Evolutionary conservation across 73 alveolate genomes (phyloP).

Genomic region (Diophrys appendiculata): DNA sequence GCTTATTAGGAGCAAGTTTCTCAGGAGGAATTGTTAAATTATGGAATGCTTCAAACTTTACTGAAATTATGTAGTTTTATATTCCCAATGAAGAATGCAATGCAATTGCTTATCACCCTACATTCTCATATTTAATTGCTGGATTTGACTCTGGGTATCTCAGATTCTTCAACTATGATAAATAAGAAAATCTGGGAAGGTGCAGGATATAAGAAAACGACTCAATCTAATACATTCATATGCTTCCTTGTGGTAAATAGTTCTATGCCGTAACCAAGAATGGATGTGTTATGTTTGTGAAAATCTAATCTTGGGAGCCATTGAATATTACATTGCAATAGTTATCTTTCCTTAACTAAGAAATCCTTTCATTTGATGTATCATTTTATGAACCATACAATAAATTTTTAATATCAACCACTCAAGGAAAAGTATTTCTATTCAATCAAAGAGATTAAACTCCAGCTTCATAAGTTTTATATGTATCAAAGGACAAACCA

Average conservation of each 20-base stretch:
- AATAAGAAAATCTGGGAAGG: constrained; percentile 57
- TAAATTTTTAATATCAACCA: constrained; percentile 54
- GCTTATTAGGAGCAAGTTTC: neutral
- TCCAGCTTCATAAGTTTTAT: constrained; percentile 49
- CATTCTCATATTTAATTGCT: constrained; percentile 53
- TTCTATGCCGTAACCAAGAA: constrained; percentile 41
- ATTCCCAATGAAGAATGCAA: constrained; percentile 71
- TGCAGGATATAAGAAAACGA: constrained; percentile 48
- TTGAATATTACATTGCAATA: constrained; percentile 42
- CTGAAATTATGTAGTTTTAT: constrained; percentile 33
- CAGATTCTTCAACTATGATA: constrained; percentile 50
- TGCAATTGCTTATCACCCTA: constrained; percentile 45
- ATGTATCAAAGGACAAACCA: constrained; percentile 55
- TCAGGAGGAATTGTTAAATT: constrained; percentile 50
- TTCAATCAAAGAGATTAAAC: constrained; percentile 55
- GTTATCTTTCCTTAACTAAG: constrained; percentile 33
- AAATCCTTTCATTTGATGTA: constrained; percentile 40
- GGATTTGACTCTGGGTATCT: constrained; percentile 60
- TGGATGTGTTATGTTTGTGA: constrained; percentile 54
- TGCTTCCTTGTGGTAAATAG: constrained; percentile 62
- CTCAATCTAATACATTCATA: constrained; percentile 21
- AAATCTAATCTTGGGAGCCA: constrained; percentile 60
- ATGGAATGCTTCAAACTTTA: constrained; percentile 59
- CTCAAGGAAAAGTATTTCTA: constrained; percentile 53
- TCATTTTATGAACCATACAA: constrained; percentile 62